Evolutionary conservation across 2,329 filamentous ascomycete genomes (phyloP), one percentile per base, ranked within the genome.

Genomic region (Pseudogymnoascus sp.): DNA sequence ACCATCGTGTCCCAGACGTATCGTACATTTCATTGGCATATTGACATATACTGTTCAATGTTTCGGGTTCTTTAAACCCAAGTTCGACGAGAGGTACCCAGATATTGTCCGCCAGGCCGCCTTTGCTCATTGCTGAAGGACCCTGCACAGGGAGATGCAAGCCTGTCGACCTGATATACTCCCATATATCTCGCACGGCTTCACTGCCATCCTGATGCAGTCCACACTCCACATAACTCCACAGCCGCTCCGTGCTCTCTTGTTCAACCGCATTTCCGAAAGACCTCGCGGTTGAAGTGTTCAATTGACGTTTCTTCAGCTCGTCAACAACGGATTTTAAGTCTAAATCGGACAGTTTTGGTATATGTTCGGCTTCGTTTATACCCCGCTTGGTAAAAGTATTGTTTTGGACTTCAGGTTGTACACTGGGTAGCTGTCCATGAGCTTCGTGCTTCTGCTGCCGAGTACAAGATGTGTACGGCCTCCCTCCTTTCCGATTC

Each of bases 31-130:
- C 68, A 31, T 75, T 76, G 11, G 71, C 78, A 68, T 82, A 76
- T 0, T 71, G 65, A 11, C 77, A 69, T 8, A 81, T 66, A 9
- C 74, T 68, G 5, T 71, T 38, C 2, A 80, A 68, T 1, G 79
- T 66, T 5, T 68, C 42, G 7, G 67, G 63, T 37, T 77, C 64
- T 38, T 69, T 59, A 60, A 75, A 66, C n/a, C 74, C 72, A 31
- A 75, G 67, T 60, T 74, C 72, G 53, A 82, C 66, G 59, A 83
- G 77, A 0, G 73, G 75, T 0, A 70, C 69, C 81, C 81, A 83
- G 5, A 84, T 65, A 11, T 70, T 70, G 7, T 75, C 70, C 16
- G 79, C 77, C 3, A 76, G 67, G n/a, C 65, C 61, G 16, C 77
- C 75, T 11, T 68, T 65, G 2, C 49, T 14, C 11, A 34, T 34